Evolutionary conservation across 768 basidiomycete species (phyloP).

Genomic region (Pleurotus citrinopileatus): DNA sequence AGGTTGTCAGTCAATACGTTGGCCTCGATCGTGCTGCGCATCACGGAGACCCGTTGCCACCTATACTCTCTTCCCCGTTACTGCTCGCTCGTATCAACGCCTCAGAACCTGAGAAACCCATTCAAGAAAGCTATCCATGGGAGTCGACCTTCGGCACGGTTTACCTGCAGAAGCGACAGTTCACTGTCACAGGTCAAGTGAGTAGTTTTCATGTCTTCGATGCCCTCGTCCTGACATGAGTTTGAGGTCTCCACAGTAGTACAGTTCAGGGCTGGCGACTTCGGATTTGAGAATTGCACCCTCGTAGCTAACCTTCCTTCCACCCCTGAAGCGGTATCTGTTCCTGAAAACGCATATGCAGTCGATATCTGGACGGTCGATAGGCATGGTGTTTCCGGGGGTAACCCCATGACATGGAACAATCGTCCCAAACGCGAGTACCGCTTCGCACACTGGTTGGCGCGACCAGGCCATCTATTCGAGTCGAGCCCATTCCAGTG

Average conservation of each 20-base stretch:
- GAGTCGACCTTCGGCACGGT: conserved; percentile 7
- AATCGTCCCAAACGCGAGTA: not conserved
- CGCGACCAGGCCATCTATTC: not conserved
- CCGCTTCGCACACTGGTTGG: not conserved
- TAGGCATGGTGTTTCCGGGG: not conserved
- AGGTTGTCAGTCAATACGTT: conserved; percentile 8
- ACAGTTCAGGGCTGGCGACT: conserved; percentile 7
- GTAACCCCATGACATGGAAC: not conserved
- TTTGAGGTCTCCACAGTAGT: conserved; percentile 4
- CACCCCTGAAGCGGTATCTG: not conserved
- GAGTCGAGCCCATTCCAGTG: conserved; percentile 2
- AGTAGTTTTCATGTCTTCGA: not conserved
- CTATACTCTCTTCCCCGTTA: not conserved
- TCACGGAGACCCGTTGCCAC: not conserved
- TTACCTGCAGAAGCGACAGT: conserved; percentile 2
- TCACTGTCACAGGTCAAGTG: not conserved
- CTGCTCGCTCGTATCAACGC: conserved; percentile 5
- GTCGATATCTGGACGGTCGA: conserved; percentile 7
- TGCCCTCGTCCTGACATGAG: not conserved
- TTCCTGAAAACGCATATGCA: not conserved
- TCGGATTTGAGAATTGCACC: conserved; percentile 6
- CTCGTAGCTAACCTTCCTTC: not conserved
- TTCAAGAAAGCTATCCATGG: not conserved
- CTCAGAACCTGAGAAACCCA: conserved; percentile 1
- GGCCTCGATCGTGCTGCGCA: conserved; percentile 1